Conservation (phyloP, 1,284 basidiomycete species). For the Malassezia cuniculi region DNA sequence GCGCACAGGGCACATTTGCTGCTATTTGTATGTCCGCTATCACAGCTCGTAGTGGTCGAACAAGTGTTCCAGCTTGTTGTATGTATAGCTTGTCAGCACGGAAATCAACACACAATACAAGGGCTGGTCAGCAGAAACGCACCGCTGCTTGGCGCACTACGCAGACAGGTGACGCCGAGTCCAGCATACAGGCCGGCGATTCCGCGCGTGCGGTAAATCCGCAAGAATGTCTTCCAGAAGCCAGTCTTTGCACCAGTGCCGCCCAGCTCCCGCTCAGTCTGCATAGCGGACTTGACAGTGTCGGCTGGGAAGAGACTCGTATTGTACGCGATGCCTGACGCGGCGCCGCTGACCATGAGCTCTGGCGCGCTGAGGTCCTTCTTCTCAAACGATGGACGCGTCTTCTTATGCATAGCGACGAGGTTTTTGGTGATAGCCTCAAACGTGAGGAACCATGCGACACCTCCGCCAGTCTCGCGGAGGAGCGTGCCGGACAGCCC, state of each 20-base stretch:
- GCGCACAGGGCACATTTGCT: too few relatives aligned
- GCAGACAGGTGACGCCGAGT: slow-evolving; percentile 76
- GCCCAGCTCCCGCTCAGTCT: slow-evolving; percentile 78
- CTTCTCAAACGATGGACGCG: slow-evolving; percentile 11
- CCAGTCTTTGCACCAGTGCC: slow-evolving; percentile 46
- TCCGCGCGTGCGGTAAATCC: slow-evolving; percentile 66
- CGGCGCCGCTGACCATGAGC: slow-evolving; percentile 70
- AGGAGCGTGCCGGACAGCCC: slow-evolving; percentile 68
- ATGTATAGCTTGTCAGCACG: too few relatives aligned
- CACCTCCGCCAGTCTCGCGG: slow-evolving; percentile 72
- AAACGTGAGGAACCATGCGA: slow-evolving; percentile 77
- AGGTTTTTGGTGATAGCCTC: slow-evolving; percentile 48
- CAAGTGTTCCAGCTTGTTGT: slow-evolving; percentile 34
- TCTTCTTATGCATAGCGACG: slow-evolving; percentile 10
- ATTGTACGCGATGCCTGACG: slow-evolving; percentile 76
- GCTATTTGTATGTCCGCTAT: too few relatives aligned
- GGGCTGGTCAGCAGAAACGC: slow-evolving; percentile 19
- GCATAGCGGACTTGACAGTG: slow-evolving; percentile 84
- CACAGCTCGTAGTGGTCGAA: slow-evolving; percentile 26
- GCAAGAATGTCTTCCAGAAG: slow-evolving; percentile 60
- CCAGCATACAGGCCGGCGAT: slow-evolving; percentile 77
- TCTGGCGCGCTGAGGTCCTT: slow-evolving; percentile 60
- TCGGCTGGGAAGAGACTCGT: slow-evolving; percentile 54
- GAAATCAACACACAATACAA: slow-evolving; percentile 5
- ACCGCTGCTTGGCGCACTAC: slow-evolving; percentile 57